phyloP scores from a whole-genome alignment of 805 yeast genomes.

The Myxozyma nipponensis region DNA sequence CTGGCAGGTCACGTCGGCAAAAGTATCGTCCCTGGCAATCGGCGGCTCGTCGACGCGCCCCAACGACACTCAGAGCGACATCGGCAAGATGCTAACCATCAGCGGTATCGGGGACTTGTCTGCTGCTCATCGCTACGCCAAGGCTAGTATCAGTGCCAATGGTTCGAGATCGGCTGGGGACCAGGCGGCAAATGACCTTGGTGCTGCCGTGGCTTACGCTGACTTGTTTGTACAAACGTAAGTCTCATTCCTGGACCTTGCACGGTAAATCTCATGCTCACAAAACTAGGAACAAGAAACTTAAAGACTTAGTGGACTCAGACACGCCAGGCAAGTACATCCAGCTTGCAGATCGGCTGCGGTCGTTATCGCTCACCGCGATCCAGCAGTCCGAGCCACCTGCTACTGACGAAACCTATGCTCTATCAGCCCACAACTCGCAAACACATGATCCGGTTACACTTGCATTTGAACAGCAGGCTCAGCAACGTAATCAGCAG shows the following conservation, averaged over 20 bases:
- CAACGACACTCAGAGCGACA: conserved; percentile 4
- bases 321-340: conserved; percentile 8
- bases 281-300: conserved; percentile 2
- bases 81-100: conserved; percentile 23
- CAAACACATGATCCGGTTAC: no score
- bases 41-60: conserved; percentile 6
- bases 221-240: conserved; percentile 18
- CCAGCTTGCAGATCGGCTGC: conserved; percentile 3
- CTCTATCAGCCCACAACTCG: neutral
- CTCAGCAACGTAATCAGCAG: no score
- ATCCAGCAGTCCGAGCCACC: no score
- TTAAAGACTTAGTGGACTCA: conserved; percentile 1
- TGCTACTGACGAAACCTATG: neutral
- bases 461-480: no score
- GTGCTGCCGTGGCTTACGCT: conserved; percentile 9
- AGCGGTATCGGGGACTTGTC: no score
- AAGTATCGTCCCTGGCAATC: conserved; percentile 23
- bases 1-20: conserved; percentile 38
- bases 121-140: no score
- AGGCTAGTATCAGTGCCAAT: no score
- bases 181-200: conserved; percentile 10
- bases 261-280: neutral
- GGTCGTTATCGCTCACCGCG: neutral
- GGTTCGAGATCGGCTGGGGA: neutral
- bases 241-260: neutral